Evolutionary conservation across 116 monocot species (phyloP), one percentile per base, ranked within the genome.

Genomic region (Cymodocea nodosa): DNA sequence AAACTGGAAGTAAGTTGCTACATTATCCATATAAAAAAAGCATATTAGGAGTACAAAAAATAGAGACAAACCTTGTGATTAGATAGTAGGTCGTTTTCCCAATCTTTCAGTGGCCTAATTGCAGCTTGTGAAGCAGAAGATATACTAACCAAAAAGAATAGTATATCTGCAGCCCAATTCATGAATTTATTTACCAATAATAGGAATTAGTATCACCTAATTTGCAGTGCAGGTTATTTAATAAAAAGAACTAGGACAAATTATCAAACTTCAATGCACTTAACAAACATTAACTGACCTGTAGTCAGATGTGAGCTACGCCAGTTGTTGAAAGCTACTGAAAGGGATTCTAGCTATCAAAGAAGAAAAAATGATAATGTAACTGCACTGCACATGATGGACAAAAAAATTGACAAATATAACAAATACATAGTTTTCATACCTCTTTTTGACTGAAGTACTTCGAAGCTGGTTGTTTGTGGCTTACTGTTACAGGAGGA

Each of bases 71-170:
- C 97, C 97, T 91, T 97, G 63, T 82, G 63, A 72, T 54, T 66
- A 59, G 78, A 71, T 25, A 24, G 62, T 53, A 88, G 74, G 71
- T 76, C 81, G 15, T 23, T 23, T 71, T 88, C 73, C 87, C 81
- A 97, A 60, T 91, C 91, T 72, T 84, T 88, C 70, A 97, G 66
- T 63, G 82, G 86, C 64, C 71, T 85, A 56, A 97, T 50, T 57
- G 76, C 78, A 60, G 78, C 82, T 64, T 34, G 56, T 19, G 83
- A 83, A 80, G 78, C 64, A 76, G 83, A 72, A 15, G 68, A 30
- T 75, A 97, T 84, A 66, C 55, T 69, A 70, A 88, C 80, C 51
- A 97, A 68, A 78, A 91, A 91, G 79, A 91, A 97, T 39, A 88
- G 86, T 35, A 80, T 35, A 67, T 70, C 97, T 97, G 81, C 36